Evolutionary conservation across 2,329 filamentous ascomycete genomes (phyloP).

Genomic region (Monosporascus sp.): DNA sequence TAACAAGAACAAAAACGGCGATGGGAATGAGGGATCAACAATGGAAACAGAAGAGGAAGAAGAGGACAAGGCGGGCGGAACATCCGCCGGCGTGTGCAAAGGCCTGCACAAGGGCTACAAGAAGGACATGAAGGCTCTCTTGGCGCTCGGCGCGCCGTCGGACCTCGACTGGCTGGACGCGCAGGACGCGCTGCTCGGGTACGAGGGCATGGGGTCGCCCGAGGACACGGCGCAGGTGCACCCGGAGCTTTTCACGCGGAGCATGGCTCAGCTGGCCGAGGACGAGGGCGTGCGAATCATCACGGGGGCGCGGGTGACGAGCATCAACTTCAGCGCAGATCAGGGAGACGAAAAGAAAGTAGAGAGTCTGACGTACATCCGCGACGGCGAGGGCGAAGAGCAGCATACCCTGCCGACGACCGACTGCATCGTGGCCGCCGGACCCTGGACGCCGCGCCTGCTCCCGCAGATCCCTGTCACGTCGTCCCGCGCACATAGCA

Average conservation of each 20-base stretch:
- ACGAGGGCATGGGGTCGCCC: conserved; percentile 39
- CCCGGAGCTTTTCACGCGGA: conserved; percentile 69
- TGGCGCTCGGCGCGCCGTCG: conserved; percentile 34
- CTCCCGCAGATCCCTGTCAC: conserved; percentile 38
- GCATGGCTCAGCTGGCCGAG: conserved; percentile 63
- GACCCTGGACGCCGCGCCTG: conserved; percentile 41
- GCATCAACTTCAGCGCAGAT: conserved; percentile 17
- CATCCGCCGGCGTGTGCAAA: conserved; percentile 11
- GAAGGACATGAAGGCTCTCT: conserved; percentile 19
- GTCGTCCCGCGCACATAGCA: conserved; percentile 39
- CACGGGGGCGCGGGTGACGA: conserved; percentile 24
- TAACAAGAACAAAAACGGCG: not conserved
- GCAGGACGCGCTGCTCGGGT: conserved; percentile 40
- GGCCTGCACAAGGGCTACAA: conserved; percentile 28
- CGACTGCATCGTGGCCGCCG: conserved; percentile 33
- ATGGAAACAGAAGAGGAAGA: not conserved
- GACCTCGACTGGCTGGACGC: conserved; percentile 67
- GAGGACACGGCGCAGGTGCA: conserved; percentile 71
- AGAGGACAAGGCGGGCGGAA: not conserved
- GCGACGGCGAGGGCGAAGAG: conserved; percentile 15
- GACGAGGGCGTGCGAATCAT: conserved; percentile 55
- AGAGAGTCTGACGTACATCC: conserved; percentile 25
- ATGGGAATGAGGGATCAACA: not conserved
- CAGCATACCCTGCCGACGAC: conserved; percentile 20
- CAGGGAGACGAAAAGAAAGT: conserved; percentile 10